Conservation (phyloP, 352 stramenopile genomes). For the Phytophthora hibernalis region DNA sequence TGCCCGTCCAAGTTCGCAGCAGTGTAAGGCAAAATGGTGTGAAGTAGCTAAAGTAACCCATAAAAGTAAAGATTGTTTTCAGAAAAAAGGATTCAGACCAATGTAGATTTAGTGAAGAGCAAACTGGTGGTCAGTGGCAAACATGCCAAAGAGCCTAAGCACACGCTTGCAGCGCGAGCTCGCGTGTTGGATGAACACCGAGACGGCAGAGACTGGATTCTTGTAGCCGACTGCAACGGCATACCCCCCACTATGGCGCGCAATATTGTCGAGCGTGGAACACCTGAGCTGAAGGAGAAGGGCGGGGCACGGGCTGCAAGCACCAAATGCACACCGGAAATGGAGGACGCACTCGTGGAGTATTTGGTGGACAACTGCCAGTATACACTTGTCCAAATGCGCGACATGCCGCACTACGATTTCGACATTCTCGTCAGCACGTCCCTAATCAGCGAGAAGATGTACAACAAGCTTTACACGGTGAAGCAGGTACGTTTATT, state of each 20-base stretch:
- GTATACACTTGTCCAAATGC: neutral
- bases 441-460: conserved; percentile 4
- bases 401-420: neutral
- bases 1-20: neutral
- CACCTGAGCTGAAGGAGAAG: neutral
- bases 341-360: neutral
- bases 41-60: neutral
- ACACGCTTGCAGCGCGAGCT: neutral
- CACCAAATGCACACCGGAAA: neutral
- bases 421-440: neutral
- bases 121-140: neutral
- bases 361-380: neutral
- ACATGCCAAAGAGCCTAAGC: neutral
- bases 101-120: neutral
- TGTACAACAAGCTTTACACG: conserved; percentile 1
- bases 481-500: conserved; percentile 2
- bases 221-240: neutral
- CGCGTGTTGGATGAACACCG: neutral
- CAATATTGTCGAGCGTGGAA: neutral
- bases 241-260: neutral
- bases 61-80: neutral
- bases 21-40: neutral
- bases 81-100: neutral
- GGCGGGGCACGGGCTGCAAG: neutral
- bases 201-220: neutral